These are phyloP conservation scores for Debaryomycetaceae sp. DNA, from an alignment of 1,139 yeast species.

Conservation along the genomic window DNA sequence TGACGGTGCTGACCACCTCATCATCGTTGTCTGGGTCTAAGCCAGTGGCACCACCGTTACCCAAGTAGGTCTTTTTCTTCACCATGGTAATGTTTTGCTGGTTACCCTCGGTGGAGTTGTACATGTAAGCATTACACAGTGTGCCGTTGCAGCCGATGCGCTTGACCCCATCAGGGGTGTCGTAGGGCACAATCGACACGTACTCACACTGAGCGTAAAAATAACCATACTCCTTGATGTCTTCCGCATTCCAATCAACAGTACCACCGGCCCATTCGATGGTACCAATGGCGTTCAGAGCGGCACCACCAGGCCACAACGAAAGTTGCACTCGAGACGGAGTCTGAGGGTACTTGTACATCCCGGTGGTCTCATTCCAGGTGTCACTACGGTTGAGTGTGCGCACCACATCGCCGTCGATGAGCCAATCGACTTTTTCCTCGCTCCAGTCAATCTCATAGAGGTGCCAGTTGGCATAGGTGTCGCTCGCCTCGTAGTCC, in stretches of 20 bases:
- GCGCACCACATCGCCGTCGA: slow-evolving; percentile 71
- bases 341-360: slow-evolving; percentile 79
- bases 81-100: slow-evolving; percentile 51
- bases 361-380: slow-evolving; percentile 56
- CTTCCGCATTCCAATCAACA: slow-evolving; percentile 77
- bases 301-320: slow-evolving; percentile 89
- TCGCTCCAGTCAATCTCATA: slow-evolving; percentile 83
- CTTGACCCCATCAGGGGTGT: slow-evolving; percentile 50
- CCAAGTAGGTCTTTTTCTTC: slow-evolving; percentile 56
- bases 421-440: slow-evolving; percentile 65
- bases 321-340: slow-evolving; percentile 85
- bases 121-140: slow-evolving; percentile 48
- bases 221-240: slow-evolving; percentile 71
- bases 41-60: slow-evolving; percentile 60
- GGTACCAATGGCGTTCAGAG: slow-evolving; percentile 66
- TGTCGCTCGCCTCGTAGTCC: slow-evolving; percentile 43
- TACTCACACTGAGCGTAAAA: slow-evolving; percentile 63
- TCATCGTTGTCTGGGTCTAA: slow-evolving; percentile 47
- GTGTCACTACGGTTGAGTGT: slow-evolving; percentile 64
- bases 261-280: slow-evolving; percentile 92
- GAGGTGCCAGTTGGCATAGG: slow-evolving; percentile 68
- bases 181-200: slow-evolving; percentile 63
- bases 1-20: slow-evolving; percentile 7
- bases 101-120: slow-evolving; percentile 44
- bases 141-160: slow-evolving; percentile 34